Evolutionary conservation across 768 basidiomycete species (phyloP), one percentile per base, ranked within the genome.

Genomic region (Psilocybe azurescens): DNA sequence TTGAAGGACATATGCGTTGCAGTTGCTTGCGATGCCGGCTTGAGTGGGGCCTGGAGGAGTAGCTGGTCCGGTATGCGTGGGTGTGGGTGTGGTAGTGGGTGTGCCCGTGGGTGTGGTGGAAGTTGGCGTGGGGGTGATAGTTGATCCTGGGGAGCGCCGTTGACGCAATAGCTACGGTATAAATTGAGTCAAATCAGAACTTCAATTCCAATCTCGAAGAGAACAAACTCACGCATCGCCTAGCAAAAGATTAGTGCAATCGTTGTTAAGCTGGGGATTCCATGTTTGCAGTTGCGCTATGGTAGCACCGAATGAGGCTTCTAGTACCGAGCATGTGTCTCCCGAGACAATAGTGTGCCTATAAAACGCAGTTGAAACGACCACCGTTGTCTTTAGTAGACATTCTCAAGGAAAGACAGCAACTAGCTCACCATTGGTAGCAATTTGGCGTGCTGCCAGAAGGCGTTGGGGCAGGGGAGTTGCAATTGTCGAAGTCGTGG

Each of bases 401-500:
- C 24, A 24, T 24, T 24, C 24, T 24, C 24, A 24, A 24, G 24
- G 24, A 50, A 16, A 24, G 49, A 18, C 18, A 5, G 10, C 2
- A 24, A 28, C n/a, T 50, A 28, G n/a, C 49, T 50, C 10, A 29
- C 49, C 49, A 50, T 50, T 50, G 20, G 49, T 24, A 50, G 10
- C 49, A 39, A 39, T 39, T 8, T 39, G 38, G 14, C 14, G 38
- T 39, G 14, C 38, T 8, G 9, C 38, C 38, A 14, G 38, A 39
- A 14, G 38, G 7, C 14, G 38, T 8, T 39, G 38, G 38, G 38
- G 38, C 58, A 20, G 50, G 48, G 30, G 29, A 6, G 58, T n/a
- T 46, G 49, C 49, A 50, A 50, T 50, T n/a, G 49, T 50, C n/a
- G 49, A 50, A 8, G 49, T 50, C 20, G 49, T 50, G 18, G 49